Conservation (phyloP, 768 basidiomycete genomes). For the Leccinum uliginosum region DNA sequence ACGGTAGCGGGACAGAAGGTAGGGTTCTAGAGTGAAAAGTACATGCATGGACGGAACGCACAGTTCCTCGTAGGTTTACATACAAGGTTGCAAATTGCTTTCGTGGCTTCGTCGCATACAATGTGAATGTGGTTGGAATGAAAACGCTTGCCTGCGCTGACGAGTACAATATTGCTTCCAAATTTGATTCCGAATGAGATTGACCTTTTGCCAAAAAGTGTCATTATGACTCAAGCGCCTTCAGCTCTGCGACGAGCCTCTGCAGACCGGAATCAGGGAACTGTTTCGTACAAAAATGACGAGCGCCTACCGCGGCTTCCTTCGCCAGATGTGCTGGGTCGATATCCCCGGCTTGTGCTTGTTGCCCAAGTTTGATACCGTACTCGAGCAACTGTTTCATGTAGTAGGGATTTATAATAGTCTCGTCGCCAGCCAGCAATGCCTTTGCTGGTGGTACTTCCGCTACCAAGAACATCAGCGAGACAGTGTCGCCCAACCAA, state of each 20-base stretch:
- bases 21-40: constrained; percentile 19
- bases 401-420: constrained; percentile 74
- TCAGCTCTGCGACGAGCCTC: constrained; percentile 65
- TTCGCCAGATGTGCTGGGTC: constrained; percentile 44
- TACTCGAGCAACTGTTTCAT: constrained; percentile 73
- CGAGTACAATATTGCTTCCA: constrained; percentile 28
- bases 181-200: constrained; percentile 11
- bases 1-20: constrained; percentile 12
- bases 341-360: constrained; percentile 36
- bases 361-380: constrained; percentile 57
- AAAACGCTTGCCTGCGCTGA: constrained; percentile 18
- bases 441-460: constrained; percentile 28
- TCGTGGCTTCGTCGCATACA: constrained; percentile 27
- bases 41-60: constrained; percentile 18
- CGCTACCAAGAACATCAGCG: constrained; percentile 15
- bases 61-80: constrained; percentile 26
- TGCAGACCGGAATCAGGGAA: constrained; percentile 22
- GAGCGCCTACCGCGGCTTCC: constrained; percentile 52
- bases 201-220: constrained; percentile 1
- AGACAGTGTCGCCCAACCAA: background rate
- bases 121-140: constrained; percentile 22
- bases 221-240: constrained; percentile 40
- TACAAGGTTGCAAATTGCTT: constrained; percentile 26
- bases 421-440: constrained; percentile 48
- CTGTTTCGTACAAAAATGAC: background rate